Base-by-base conservation (phyloP, 2,329 filamentous ascomycete species). In the Penicillium nordicum region DNA sequence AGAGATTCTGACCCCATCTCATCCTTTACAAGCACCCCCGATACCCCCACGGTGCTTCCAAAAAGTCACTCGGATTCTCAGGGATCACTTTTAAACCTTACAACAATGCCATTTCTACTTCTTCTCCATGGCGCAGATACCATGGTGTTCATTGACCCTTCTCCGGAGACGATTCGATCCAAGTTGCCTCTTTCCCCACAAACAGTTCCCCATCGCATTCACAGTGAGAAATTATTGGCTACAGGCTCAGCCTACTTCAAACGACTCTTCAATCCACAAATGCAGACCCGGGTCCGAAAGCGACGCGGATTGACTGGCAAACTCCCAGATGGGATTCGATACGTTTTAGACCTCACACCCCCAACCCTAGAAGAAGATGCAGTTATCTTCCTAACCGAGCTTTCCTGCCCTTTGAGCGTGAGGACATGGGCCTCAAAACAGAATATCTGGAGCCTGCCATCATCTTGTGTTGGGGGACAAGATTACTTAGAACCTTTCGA, bases 301-400 rank as follows among this genome's bases (percentile, higher is more conserved):
- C 71, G 69, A 32, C 69, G 74, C 14, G 63, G 68, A 3, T 64
- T 67, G 37, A 40, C 48, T 21, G 62, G 66, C 9, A 58, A 53
- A 14, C 65, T 74, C 5, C 70, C 68, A 0, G 62, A 70, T 2
- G 80, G 78, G 0, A 72, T 88, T 64, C 79, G 79, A 55, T 88
- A 82, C 60, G 73, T 88, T 18, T 64, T 89, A 36, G 85, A 89
- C 61, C 75, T 89, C 12, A 88, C 85, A 0, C 86, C 86, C 0
- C 79, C 82, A 0, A 72, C 72, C 0, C 81, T 87, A 65, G 87
- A 84, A 1, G 84, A 88, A 2, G 85, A 87, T 12, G 79, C 84
- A 10, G 81, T 86, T 1, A 80, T 83, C 25, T 76, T 83, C 57
- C 77, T 85, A 55, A 82, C 82, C 0, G 80, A 84, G 55, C 65